Conservation (phyloP, 495 filamentous ascomycete species). For the Cryomyces minteri region DNA sequence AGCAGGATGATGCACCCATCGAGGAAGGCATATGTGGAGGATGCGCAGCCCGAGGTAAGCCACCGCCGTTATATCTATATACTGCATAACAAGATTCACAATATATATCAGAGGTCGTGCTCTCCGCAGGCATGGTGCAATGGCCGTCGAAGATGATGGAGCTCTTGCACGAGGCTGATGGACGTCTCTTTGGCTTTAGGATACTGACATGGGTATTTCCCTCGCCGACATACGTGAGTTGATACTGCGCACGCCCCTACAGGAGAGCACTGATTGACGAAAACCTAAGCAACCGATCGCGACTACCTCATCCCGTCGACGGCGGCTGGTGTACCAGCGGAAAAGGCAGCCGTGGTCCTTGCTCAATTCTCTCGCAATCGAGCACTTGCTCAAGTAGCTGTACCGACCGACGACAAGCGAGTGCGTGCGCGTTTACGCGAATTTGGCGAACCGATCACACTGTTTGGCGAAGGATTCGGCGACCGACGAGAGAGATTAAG, state of each 20-base stretch:
- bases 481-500: slow-evolving; percentile 79
- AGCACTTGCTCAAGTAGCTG: slow-evolving; percentile 73
- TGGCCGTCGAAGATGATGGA: no score
- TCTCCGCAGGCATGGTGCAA: no score
- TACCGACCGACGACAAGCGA: slow-evolving; percentile 84
- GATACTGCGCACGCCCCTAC: neutral
- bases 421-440: slow-evolving; percentile 68
- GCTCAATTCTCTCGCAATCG: slow-evolving; percentile 82
- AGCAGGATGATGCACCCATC: slow-evolving; percentile 68
- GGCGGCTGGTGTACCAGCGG: slow-evolving; percentile 58
- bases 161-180: neutral
- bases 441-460: slow-evolving; percentile 77
- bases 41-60: slow-evolving; percentile 51
- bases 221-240: slow-evolving; percentile 63
- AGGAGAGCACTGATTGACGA: neutral
- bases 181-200: slow-evolving; percentile 15
- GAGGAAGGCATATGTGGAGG: slow-evolving; percentile 91
- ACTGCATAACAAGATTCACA: slow-evolving; percentile 10
- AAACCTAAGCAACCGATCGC: slow-evolving; percentile 49
- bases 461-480: slow-evolving; percentile 81
- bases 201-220: slow-evolving; percentile 50
- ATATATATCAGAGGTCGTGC: neutral
- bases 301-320: slow-evolving; percentile 66
- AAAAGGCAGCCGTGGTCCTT: slow-evolving; percentile 75
- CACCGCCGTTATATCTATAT: slow-evolving; percentile 5